Conservation (phyloP, 768 basidiomycete genomes). For the Artomyces pyxidatus region DNA sequence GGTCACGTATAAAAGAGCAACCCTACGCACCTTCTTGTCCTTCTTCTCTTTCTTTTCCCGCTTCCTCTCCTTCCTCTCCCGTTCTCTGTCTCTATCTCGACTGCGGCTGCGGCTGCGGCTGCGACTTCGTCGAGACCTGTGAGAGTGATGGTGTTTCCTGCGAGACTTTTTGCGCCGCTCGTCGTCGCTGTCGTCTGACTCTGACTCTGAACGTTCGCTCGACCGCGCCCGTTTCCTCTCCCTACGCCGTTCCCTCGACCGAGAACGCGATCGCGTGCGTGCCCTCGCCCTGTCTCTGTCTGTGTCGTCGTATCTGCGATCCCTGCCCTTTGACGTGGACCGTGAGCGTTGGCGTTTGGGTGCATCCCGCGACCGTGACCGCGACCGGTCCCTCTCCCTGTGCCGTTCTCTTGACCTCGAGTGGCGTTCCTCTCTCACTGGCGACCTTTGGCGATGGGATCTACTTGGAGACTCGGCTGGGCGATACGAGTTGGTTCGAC, state of each 20-base stretch:
- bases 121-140: slow-evolving; percentile 26
- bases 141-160: slow-evolving; percentile 30
- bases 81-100: slow-evolving; percentile 26
- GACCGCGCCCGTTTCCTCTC: neutral
- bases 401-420: slow-evolving; percentile 11
- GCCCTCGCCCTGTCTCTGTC: slow-evolving; percentile 25
- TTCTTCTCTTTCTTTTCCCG: slow-evolving; percentile 60
- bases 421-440: slow-evolving; percentile 2
- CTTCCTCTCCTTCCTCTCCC: slow-evolving; percentile 27
- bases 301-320: slow-evolving; percentile 18
- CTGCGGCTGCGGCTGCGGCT: slow-evolving; percentile 30
- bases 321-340: neutral
- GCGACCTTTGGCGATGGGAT: slow-evolving; percentile 6
- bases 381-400: slow-evolving; percentile 8
- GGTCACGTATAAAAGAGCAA: too few relatives aligned
- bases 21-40: slow-evolving; percentile 53
- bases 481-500: neutral
- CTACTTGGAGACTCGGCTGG: neutral
- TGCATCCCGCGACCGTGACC: neutral
- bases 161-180: slow-evolving; percentile 38
- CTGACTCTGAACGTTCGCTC: neutral
- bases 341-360: neutral
- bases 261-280: slow-evolving; percentile 28
- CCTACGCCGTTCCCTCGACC: slow-evolving; percentile 4
- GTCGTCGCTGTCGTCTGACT: slow-evolving; percentile 20